Conservation (phyloP, 2,329 filamentous ascomycete genomes). For the Trichoderma sp. region DNA sequence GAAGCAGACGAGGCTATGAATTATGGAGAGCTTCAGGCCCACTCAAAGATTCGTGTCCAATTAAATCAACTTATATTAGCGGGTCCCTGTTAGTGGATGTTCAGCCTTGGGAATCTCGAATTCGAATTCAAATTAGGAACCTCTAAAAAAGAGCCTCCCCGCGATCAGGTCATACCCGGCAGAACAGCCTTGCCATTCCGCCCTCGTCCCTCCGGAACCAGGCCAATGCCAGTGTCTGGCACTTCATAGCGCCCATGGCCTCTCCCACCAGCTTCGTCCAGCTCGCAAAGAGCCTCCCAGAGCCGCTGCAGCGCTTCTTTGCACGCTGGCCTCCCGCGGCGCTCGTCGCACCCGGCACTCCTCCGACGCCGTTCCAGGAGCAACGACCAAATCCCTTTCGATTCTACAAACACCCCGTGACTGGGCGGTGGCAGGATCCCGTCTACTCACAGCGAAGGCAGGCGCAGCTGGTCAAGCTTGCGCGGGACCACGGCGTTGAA, state of each 20-base stretch:
- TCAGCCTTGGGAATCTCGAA: conserved; percentile 24
- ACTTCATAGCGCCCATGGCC: conserved; percentile 30
- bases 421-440: conserved; percentile 80
- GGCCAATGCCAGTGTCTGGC: conserved; percentile 14
- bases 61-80: not conserved
- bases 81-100: conserved; percentile 6
- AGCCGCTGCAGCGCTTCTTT: conserved; percentile 81
- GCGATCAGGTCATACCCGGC: not conserved
- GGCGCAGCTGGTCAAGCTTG: conserved; percentile 86
- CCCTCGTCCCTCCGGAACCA: not conserved
- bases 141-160: not conserved
- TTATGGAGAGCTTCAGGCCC: not conserved
- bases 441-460: conserved; percentile 81
- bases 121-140: conserved; percentile 1
- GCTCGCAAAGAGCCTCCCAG: conserved; percentile 71
- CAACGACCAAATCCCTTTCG: conserved; percentile 76
- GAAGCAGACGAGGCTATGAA: conserved; percentile 21
- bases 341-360: conserved; percentile 49
- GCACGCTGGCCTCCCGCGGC: conserved; percentile 77
- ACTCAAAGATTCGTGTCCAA: not conserved
- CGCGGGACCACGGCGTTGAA: conserved; percentile 73
- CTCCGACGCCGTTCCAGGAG: conserved; percentile 52
- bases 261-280: conserved; percentile 45
- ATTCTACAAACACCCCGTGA: conserved; percentile 72
- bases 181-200: not conserved